Evolutionary conservation across 2,329 filamentous ascomycete genomes (phyloP).

Genomic region (Pyricularia pennisetigena): DNA sequence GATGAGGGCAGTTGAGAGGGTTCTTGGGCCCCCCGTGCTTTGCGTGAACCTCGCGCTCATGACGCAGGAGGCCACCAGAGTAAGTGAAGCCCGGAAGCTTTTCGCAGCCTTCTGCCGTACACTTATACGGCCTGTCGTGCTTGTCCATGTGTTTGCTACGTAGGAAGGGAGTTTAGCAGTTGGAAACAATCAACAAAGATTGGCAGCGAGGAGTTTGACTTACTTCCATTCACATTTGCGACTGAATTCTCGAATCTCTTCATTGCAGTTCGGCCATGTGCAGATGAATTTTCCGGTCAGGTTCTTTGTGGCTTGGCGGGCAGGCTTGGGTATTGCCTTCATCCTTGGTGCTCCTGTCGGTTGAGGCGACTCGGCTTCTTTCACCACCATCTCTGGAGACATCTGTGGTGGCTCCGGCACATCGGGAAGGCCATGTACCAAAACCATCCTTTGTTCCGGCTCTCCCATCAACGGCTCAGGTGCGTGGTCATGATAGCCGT

Average conservation of each 20-base stretch:
- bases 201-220: slow-evolving; percentile 26
- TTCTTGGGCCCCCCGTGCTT: slow-evolving; percentile 86
- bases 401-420: not conserved
- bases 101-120: slow-evolving; percentile 70
- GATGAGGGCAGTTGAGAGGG: slow-evolving; percentile 74
- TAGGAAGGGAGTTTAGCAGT: not conserved
- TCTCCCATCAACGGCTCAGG: slow-evolving; percentile 11
- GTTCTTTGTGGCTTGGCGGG: slow-evolving; percentile 50
- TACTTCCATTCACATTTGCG: slow-evolving; percentile 93
- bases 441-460: slow-evolving; percentile 9
- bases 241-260: slow-evolving; percentile 56
- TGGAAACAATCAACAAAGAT: not conserved
- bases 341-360: slow-evolving; percentile 23
- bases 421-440: slow-evolving; percentile 5
- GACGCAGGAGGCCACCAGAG: slow-evolving; percentile 77
- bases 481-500: slow-evolving; percentile 8
- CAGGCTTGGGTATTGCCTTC: slow-evolving; percentile 49
- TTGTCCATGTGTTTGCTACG: slow-evolving; percentile 96
- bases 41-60: slow-evolving; percentile 88
- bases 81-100: slow-evolving; percentile 94
- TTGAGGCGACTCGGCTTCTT: slow-evolving; percentile 5
- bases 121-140: slow-evolving; percentile 88
- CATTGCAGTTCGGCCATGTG: slow-evolving; percentile 57
- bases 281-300: slow-evolving; percentile 69
- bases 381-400: not conserved